These are phyloP conservation scores for Podaxis sp. DNA, from an alignment of 768 basidiomycete genomes.

Conservation along the genomic window DNA sequence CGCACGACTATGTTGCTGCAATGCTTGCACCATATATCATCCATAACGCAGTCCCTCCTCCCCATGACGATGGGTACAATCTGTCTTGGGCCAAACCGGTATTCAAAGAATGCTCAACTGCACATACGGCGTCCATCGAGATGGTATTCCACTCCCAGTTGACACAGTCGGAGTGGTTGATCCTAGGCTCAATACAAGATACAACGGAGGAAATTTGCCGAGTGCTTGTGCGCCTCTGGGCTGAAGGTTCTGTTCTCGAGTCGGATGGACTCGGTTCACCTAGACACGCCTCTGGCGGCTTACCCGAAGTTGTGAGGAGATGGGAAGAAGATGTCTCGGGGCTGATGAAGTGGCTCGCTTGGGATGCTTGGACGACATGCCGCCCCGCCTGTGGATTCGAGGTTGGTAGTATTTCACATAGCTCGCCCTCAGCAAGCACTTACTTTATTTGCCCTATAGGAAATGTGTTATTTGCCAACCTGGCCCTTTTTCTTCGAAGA, in stretches of 20 bases:
- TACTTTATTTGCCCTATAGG: constrained; percentile 24
- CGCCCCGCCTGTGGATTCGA: constrained; percentile 43
- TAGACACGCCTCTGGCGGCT: too few relatives aligned
- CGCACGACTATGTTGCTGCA: not conserved
- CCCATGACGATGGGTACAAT: not conserved
- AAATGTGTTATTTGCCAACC: constrained; percentile 44
- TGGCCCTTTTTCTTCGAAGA: constrained; percentile 36
- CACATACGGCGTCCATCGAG: not conserved
- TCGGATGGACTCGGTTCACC: not conserved
- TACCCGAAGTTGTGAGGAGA: constrained; percentile 34
- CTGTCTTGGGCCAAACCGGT: not conserved
- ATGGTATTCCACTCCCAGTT: not conserved
- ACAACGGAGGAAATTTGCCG: not conserved
- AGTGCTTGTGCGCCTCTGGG: not conserved
- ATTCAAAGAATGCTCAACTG: not conserved
- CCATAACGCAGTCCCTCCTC: not conserved
- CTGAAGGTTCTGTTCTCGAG: not conserved
- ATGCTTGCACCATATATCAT: not conserved
- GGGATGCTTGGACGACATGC: constrained; percentile 51
- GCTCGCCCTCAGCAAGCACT: not conserved
- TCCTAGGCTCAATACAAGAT: not conserved
- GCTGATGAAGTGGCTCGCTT: constrained; percentile 53
- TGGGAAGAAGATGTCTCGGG: constrained; percentile 44
- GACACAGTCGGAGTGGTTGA: not conserved
- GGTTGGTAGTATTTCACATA: constrained; percentile 29